Evolutionary conservation across 1,139 yeast genomes (phyloP).

Genomic region (Hansenula lynferdii): DNA sequence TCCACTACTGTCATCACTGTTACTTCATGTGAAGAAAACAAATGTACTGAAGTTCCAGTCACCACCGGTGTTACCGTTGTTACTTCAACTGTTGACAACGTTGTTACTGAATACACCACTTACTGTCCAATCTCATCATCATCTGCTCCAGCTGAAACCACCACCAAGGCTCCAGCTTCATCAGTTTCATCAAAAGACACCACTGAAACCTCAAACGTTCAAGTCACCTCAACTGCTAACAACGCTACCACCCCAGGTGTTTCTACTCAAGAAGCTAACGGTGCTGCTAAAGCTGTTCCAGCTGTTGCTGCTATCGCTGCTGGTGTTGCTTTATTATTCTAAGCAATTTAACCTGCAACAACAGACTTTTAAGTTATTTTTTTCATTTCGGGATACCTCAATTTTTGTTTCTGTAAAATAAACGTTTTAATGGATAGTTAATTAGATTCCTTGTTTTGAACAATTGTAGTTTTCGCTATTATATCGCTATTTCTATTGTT

Average conservation of each 20-base stretch:
- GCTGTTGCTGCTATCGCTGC: slow-evolving; percentile 26
- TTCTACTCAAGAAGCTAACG: slow-evolving; percentile 20
- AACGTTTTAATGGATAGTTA: slow-evolving; percentile 3
- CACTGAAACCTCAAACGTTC: slow-evolving; percentile 10
- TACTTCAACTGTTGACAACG: slow-evolving; percentile 27
- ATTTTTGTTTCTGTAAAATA: slow-evolving; percentile 3
- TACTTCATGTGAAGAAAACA: slow-evolving; percentile 39
- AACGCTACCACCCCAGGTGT: slow-evolving; percentile 16
- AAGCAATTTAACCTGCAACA: slow-evolving; percentile 7
- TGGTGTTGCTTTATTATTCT: slow-evolving; percentile 26
- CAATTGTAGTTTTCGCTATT: neutral
- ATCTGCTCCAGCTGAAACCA: slow-evolving; percentile 6
- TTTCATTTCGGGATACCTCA: slow-evolving; percentile 1
- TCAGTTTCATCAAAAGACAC: slow-evolving; percentile 5
- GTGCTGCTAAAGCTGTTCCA: slow-evolving; percentile 24
- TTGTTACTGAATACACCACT: slow-evolving; percentile 28
- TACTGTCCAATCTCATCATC: slow-evolving; percentile 30
- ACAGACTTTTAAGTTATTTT: neutral
- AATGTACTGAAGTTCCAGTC: slow-evolving; percentile 32
- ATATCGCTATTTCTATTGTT: too few species aligned
- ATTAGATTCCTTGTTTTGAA: neutral
- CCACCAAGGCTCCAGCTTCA: slow-evolving; percentile 8
- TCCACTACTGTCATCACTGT: slow-evolving; percentile 32
- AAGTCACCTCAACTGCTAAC: slow-evolving; percentile 4
- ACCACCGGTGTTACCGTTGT: slow-evolving; percentile 39